These are phyloP conservation scores for Capsella bursapastoris DNA, from an alignment of 345 rosid species.

Conservation along the genomic window DNA sequence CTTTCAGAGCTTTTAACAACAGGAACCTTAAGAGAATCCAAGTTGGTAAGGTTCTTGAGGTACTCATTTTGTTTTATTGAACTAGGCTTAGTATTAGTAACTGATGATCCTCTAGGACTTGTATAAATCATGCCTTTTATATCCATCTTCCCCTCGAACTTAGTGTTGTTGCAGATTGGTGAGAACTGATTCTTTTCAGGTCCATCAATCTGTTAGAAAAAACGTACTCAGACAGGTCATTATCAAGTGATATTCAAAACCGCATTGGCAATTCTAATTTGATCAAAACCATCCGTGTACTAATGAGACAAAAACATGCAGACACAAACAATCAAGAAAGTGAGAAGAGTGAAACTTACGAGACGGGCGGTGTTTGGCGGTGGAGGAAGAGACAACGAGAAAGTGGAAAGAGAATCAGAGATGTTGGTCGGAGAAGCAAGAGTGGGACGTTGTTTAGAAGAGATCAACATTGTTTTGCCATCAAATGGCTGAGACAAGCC, in stretches of 20 bases:
- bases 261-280: not conserved
- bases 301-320: not conserved
- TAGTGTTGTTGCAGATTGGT: slow-evolving; percentile 47
- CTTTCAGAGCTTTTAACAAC: slow-evolving; percentile 35
- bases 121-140: slow-evolving; percentile 33
- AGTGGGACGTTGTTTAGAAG: slow-evolving; percentile 27
- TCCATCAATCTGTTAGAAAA: slow-evolving; percentile 50
- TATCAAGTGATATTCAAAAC: not conserved
- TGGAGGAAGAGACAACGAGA: slow-evolving; percentile 35
- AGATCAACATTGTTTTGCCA: slow-evolving; percentile 33
- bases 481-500: slow-evolving; percentile 33
- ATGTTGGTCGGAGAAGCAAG: slow-evolving; percentile 35
- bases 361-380: slow-evolving; percentile 16
- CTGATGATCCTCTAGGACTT: slow-evolving; percentile 42
- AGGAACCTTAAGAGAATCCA: slow-evolving; percentile 50
- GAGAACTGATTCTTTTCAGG: slow-evolving; percentile 47
- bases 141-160: slow-evolving; percentile 53
- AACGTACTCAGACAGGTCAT: not conserved
- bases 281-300: slow-evolving; percentile 16
- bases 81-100: slow-evolving; percentile 44
- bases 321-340: slow-evolving; percentile 21
- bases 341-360: slow-evolving; percentile 29
- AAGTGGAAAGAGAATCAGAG: slow-evolving; percentile 37
- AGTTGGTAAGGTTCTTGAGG: slow-evolving; percentile 43
- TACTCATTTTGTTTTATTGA: slow-evolving; percentile 47